Evolutionary conservation across 495 filamentous ascomycete genomes (phyloP).

Genomic region (Tuber umbilicatum): DNA sequence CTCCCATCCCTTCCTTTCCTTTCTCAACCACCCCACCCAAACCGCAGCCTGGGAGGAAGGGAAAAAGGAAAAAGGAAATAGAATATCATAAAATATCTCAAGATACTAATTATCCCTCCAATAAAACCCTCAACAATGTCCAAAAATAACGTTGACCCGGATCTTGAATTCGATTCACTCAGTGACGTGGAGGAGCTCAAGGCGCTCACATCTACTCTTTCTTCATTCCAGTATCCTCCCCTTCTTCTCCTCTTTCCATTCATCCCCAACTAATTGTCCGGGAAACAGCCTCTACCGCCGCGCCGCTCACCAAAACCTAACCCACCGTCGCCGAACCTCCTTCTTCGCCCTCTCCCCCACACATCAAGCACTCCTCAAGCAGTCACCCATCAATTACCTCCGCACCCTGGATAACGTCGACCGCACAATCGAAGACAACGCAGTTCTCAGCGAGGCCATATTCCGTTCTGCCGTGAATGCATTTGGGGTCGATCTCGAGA

Average conservation of each 20-base stretch:
- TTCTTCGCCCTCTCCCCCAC: slow-evolving; percentile 83
- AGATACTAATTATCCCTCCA: not conserved
- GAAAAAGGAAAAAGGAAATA: not conserved
- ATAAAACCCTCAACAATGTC: not conserved
- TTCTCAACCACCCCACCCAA: not conserved
- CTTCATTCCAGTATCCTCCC: slow-evolving; percentile 23
- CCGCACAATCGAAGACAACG: slow-evolving; percentile 81
- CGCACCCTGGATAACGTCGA: slow-evolving; percentile 70
- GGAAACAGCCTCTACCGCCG: slow-evolving; percentile 56
- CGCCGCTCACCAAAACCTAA: slow-evolving; percentile 74
- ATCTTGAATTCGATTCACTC: not conserved
- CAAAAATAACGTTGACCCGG: not conserved
- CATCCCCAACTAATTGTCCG: not conserved
- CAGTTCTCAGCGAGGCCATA: slow-evolving; percentile 72
- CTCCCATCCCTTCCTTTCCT: not conserved
- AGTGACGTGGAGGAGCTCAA: slow-evolving; percentile 27
- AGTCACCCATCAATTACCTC: slow-evolving; percentile 73
- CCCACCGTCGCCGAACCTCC: slow-evolving; percentile 76
- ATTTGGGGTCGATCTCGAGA: slow-evolving; percentile 28
- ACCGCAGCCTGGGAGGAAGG: not conserved
- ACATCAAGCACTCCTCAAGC: slow-evolving; percentile 74
- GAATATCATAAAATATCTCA: too few relatives aligned
- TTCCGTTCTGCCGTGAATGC: slow-evolving; percentile 56
- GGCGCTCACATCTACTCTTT: slow-evolving; percentile 26
- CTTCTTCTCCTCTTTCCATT: not conserved